Base-by-base conservation (phyloP, 2,329 filamentous ascomycete species). In the Ascochyta rabiei region DNA sequence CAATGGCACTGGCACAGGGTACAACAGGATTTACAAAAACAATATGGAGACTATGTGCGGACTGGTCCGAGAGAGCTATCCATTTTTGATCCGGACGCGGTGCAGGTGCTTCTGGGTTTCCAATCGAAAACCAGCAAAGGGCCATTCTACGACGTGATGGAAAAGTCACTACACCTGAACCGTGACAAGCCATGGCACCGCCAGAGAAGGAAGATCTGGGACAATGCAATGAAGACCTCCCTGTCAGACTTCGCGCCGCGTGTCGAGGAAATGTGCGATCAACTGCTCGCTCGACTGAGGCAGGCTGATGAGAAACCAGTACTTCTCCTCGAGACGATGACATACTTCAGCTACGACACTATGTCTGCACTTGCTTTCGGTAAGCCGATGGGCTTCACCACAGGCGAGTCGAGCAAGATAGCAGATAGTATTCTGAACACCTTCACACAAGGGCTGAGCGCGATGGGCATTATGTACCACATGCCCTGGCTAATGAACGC, bases 321-420 rank as follows among this genome's bases (percentile, higher is more conserved):
- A 9, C 68, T 78, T 41, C 64, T 79, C 28, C 62, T 71, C 1
- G 70, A 76, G 41, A 78, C 73, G 61, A 76, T 79, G 56, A 75
- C 72, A 23, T 71, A 76, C 30, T 81, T 75, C 61, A 72, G 65
- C 18, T 81, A 78, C 62, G 78, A 80, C 60, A 70, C 79, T 21
- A 79, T 80, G 75, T 76, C 78, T 4, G 70, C 72, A 8, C 63
- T 81, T 28, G 76, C 76, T 0, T 81, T 81, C 60, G 77, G 75
- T 4, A 68, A 74, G 46, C 64, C 77, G 41, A 77, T 77, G 59
- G 70, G 74, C n/a, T 68, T 67, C 35, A 56, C 60, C 28, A 77
- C 75, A 64, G 64, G 78, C 16, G 67, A 75, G 19, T 59, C 62
- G 30, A 66, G 55, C 39, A 61, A 67, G 5, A 54, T 60, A 2